Evolutionary conservation across 2,329 filamentous ascomycete genomes (phyloP).

Genomic region (Penicillium brevicompactum): DNA sequence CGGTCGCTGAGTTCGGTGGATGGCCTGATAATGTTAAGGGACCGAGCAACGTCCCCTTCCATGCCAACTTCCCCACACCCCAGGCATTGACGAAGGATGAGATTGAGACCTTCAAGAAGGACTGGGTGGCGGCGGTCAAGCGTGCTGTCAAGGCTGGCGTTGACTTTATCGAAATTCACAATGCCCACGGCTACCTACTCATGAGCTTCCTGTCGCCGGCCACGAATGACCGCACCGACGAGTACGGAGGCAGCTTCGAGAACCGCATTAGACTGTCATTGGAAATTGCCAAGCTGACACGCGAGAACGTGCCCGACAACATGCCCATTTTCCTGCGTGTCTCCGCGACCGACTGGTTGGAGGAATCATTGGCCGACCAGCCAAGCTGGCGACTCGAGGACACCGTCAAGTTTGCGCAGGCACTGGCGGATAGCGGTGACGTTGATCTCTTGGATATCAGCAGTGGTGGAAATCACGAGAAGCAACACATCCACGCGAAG

Average conservation of each 20-base stretch:
- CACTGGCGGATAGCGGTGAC: conserved; percentile 67
- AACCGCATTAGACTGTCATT: conserved; percentile 70
- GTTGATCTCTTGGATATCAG: conserved; percentile 84
- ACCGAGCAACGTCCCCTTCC: conserved; percentile 64
- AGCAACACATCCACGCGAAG: conserved; percentile 47
- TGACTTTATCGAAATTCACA: conserved; percentile 79
- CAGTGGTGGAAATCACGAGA: conserved; percentile 68
- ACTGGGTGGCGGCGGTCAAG: conserved; percentile 61
- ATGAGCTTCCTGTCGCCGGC: conserved; percentile 70
- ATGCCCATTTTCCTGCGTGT: conserved; percentile 76
- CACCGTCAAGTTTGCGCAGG: conserved; percentile 62
- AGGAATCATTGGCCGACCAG: conserved; percentile 56
- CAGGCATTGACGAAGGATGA: conserved; percentile 69
- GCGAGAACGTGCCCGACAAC: conserved; percentile 63
- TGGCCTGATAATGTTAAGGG: conserved; percentile 58
- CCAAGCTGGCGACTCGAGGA: conserved; percentile 70
- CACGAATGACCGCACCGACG: conserved; percentile 67
- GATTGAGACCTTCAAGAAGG: conserved; percentile 65
- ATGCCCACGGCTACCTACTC: conserved; percentile 77
- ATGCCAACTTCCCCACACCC: conserved; percentile 62
- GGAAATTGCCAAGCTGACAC: conserved; percentile 66
- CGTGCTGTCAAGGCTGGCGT: conserved; percentile 70
- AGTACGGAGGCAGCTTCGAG: conserved; percentile 55
- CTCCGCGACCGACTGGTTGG: conserved; percentile 75
- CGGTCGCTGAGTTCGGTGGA: conserved; percentile 57